Evolutionary conservation across 768 basidiomycete genomes (phyloP).

Genomic region (Tulasnella sp.): DNA sequence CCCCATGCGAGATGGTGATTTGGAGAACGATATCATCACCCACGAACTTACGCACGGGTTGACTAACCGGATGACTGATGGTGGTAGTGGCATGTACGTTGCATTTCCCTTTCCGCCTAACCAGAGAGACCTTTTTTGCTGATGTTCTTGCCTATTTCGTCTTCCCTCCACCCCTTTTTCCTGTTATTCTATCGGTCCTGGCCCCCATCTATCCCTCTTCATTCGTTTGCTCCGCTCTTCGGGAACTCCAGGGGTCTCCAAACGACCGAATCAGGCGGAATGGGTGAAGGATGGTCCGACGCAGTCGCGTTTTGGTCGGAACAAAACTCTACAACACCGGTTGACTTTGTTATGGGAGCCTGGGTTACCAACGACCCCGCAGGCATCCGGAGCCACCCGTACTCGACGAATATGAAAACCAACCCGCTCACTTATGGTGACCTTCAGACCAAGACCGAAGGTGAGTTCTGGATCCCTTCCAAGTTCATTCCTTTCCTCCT

Average conservation of each 20-base stretch:
- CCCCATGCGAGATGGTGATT: slow-evolving; percentile 40
- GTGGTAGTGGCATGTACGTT: slow-evolving; percentile 19
- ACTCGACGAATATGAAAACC: slow-evolving; percentile 46
- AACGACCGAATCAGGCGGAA: slow-evolving; percentile 51
- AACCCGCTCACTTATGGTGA: slow-evolving; percentile 41
- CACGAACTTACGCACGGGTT: slow-evolving; percentile 34
- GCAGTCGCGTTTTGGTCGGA: slow-evolving; percentile 30
- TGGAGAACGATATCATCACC: slow-evolving; percentile 29
- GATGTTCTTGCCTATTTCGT: slow-evolving; percentile 29
- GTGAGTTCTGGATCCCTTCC: neutral
- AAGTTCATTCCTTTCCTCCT: neutral
- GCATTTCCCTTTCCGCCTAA: slow-evolving; percentile 26
- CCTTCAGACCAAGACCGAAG: slow-evolving; percentile 36
- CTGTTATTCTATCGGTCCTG: too few relatives aligned
- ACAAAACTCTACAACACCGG: neutral
- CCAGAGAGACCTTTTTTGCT: too few relatives aligned
- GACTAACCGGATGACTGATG: slow-evolving; percentile 39
- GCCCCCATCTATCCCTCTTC: too few relatives aligned
- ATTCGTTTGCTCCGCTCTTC: too few relatives aligned
- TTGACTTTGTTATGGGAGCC: neutral
- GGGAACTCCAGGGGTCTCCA: neutral
- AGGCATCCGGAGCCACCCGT: slow-evolving; percentile 52
- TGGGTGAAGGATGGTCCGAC: slow-evolving; percentile 67
- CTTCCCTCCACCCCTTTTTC: neutral
- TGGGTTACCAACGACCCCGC: slow-evolving; percentile 37